Conservation (phyloP, 495 filamentous ascomycete genomes). For the Eremomyces bilateralis region DNA sequence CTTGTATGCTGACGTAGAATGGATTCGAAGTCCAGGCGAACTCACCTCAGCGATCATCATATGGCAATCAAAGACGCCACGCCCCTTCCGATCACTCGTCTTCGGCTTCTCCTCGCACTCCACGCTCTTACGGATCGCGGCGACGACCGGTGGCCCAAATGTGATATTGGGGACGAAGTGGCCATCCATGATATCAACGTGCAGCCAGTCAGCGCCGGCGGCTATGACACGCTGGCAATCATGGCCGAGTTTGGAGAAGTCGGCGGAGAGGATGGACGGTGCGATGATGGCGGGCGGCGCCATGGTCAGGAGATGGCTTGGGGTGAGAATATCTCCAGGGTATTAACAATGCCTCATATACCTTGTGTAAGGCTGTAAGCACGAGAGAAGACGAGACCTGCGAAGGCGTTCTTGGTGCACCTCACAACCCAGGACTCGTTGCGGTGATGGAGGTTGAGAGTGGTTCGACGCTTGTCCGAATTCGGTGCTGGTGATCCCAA, state of each 20-base stretch:
- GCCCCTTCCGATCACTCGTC: conserved; percentile 33
- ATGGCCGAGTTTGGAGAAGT: conserved; percentile 70
- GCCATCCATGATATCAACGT: conserved; percentile 58
- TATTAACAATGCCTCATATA: no score
- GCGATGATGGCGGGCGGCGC: conserved; percentile 81
- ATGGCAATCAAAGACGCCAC: conserved; percentile 95
- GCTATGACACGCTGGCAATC: conserved; percentile 68
- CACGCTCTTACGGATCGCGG: conserved; percentile 73
- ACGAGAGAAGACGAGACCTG: no score
- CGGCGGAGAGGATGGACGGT: conserved; percentile 88
- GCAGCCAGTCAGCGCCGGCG: conserved; percentile 73
- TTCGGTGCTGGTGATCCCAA: no score
- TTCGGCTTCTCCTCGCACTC: no score
- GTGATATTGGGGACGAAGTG: conserved; percentile 99
- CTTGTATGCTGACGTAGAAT: conserved; percentile 4
- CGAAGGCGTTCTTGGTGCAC: no score
- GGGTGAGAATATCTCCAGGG: no score
- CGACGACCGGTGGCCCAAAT: conserved; percentile 84
- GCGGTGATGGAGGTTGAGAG: no score
- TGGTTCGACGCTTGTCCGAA: no score
- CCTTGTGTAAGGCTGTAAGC: no score
- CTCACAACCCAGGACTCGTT: no score
- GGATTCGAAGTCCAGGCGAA: conserved; percentile 1
- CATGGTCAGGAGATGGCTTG: no score
- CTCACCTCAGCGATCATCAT: conserved; percentile 98